Conservation (phyloP, 2,329 filamentous ascomycete species). For the Colletotrichum cereale region DNA sequence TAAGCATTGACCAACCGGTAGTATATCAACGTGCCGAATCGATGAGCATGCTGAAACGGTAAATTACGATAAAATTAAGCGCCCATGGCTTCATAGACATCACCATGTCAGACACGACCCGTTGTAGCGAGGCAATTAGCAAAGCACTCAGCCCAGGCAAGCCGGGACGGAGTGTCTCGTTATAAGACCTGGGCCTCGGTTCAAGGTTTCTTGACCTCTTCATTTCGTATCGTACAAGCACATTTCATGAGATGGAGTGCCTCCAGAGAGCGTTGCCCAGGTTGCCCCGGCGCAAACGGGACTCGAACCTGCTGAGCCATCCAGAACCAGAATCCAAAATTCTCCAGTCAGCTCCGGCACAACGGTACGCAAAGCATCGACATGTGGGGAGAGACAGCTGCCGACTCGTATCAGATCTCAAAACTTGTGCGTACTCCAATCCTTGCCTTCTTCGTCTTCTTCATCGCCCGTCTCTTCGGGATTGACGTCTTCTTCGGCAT, state of each 20-base stretch:
- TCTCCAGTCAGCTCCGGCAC: not conserved
- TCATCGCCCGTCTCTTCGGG: constrained; percentile 40
- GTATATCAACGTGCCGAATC: no score
- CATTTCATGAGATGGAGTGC: not conserved
- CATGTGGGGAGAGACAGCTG: not conserved
- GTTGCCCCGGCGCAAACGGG: not conserved
- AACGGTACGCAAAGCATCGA: no score
- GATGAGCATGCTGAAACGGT: no score
- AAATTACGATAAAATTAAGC: no score
- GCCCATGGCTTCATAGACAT: not conserved
- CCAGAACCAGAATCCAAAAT: not conserved
- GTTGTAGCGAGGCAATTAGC: not conserved
- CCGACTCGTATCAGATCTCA: not conserved
- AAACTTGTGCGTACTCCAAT: constrained; percentile 38
- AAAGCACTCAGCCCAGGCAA: not conserved
- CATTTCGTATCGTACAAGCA: not conserved
- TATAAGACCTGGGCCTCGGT: not conserved
- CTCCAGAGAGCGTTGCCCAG: not conserved
- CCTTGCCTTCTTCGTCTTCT: constrained; percentile 31
- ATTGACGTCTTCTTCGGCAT: constrained; percentile 42
- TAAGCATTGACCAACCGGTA: no score
- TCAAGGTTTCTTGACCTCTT: no score
- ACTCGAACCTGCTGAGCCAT: not conserved
- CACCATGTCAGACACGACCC: not conserved
- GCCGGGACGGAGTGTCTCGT: not conserved